Evolutionary conservation across 108 stramenopile species (phyloP), one percentile per base, ranked within the genome.

Genomic region (Skeletonema menzelii): DNA sequence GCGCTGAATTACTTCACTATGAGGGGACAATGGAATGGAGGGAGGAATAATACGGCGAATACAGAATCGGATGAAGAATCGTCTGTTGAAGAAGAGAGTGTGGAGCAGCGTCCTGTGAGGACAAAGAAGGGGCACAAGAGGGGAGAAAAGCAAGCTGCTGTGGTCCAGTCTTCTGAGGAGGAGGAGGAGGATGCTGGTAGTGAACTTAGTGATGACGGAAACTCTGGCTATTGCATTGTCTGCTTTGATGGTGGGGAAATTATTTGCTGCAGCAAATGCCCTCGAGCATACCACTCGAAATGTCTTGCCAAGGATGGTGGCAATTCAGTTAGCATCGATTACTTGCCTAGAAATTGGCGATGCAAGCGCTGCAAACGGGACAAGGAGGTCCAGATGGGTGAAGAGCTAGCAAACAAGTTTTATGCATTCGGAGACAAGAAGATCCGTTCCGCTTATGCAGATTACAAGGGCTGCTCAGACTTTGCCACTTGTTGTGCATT

Each of bases 1-100:
- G 98, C 98, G 4, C 95, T 97, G 79, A 97, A 97, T 77, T 97
- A 97, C 80, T 97, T 98, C 76, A 84, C 93, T 69, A 95, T 96
- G 77, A 35, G 32, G 57, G 69, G 69, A 19, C 53, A 57, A 26
- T 70, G 76, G 63, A 64, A 77, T 27, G 59, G 34, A 19, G 59
- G 59, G 7, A 31, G 59, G 59, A 31, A 14, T 30, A 58, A 58
- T 30, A 35, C 32, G 27, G 59, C 59, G 17, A 53, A 2, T 15
- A 2, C 8, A 24, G 22, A n/a, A 2, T 53, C 22, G 49, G 49
- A 24, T 0, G 49, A 53, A 1, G 49, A 53, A 22, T 53, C 49
- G 8, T 53, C 49, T 0, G 49, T 20, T 53, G 22, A 8, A 1
- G 49, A 53, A 22, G 49, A 53, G 6, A 22, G 22, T 10, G 22